A percentile compares a stretch with the other conserved stretches of the same genome.
Conservation (phyloP, 441 rosid genomes). For the Mallotus japonicus region DNA sequence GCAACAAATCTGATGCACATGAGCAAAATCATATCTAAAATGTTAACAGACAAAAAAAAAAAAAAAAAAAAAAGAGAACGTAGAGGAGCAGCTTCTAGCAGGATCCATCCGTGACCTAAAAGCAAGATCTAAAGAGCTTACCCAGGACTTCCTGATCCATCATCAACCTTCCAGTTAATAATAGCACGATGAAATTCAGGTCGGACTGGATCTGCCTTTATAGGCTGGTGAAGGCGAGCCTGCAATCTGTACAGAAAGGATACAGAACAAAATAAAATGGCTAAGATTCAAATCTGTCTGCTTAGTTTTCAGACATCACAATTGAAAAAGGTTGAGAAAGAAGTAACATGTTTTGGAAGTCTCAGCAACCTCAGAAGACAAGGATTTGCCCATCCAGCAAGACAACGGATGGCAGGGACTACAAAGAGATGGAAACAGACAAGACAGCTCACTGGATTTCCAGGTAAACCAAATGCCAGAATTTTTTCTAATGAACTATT, state of each 20-base stretch:
- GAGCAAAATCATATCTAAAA: conserved; percentile 19
- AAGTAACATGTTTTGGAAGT: conserved; percentile 24
- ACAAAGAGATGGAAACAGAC: conserved; percentile 91
- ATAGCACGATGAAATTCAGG: conserved; percentile 78
- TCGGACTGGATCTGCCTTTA: conserved; percentile 62
- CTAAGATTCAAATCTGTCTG: conserved; percentile 7
- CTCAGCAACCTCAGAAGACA: conserved; percentile 62
- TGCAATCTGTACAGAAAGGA: conserved; percentile 49
- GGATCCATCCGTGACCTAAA: conserved; percentile 19
- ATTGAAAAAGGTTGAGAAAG: conserved; percentile 13
- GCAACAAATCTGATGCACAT: conserved; percentile 70
- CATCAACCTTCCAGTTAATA: conserved; percentile 70
- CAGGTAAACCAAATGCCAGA: conserved; percentile 96
- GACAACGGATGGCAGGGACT: conserved; percentile 69
- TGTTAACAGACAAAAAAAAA: conserved; percentile 1
- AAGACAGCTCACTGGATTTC: conserved; percentile 93
- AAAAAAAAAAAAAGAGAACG: neutral
- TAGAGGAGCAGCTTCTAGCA: conserved; percentile 3
- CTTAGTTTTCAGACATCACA: conserved; percentile 11
- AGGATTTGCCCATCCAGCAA: conserved; percentile 88
- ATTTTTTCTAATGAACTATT: conserved; percentile 40
- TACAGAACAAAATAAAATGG: conserved; percentile 15
- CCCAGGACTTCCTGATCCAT: conserved; percentile 90
- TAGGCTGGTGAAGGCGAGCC: conserved; percentile 63
- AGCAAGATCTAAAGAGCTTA: conserved; percentile 37